Percentiles rank a stretch among this genome's conserved stretches.
Conservation (phyloP, 140 eudicot species). For the Senecio squalidus region DNA sequence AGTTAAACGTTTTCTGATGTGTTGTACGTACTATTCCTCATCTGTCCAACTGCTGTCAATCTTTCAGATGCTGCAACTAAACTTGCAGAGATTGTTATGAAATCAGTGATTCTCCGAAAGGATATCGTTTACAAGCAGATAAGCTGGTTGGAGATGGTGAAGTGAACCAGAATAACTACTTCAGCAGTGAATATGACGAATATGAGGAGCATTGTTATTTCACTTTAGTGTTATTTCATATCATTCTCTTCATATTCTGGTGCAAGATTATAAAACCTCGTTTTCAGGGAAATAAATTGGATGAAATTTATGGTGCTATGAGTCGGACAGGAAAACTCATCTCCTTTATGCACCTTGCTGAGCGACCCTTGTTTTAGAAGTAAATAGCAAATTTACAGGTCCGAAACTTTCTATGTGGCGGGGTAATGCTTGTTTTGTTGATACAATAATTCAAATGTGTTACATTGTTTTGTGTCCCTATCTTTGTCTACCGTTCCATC, state of each 20-base stretch:
- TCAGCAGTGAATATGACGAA: constrained; percentile 5
- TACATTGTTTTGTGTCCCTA: constrained; percentile 50
- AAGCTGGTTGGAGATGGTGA: constrained; percentile 16
- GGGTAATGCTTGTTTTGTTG: constrained; percentile 48
- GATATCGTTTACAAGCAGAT: constrained; percentile 20
- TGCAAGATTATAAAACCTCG: constrained; percentile 11
- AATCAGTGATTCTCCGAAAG: constrained; percentile 15
- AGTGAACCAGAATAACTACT: constrained; percentile 18
- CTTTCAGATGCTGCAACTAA: no score
- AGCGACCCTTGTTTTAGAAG: constrained; percentile 82
- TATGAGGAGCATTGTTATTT: constrained; percentile 6
- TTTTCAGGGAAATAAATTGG: constrained; percentile 24
- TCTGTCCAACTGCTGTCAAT: no score
- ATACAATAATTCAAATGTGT: constrained; percentile 48
- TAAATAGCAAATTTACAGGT: constrained; percentile 45
- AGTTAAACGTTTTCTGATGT: no score
- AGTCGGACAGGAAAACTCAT: constrained; percentile 88
- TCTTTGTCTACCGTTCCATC: constrained; percentile 49
- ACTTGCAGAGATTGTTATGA: no score
- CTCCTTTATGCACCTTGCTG: constrained; percentile 64
- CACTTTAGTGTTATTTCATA: neutral
- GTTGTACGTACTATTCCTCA: no score
- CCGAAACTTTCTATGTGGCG: constrained; percentile 48
- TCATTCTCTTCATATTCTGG: constrained; percentile 5
- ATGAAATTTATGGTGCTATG: constrained; percentile 93